phyloP scores from a whole-genome alignment of 1,284 basidiomycete species.

The Ganoderma lucidum region DNA sequence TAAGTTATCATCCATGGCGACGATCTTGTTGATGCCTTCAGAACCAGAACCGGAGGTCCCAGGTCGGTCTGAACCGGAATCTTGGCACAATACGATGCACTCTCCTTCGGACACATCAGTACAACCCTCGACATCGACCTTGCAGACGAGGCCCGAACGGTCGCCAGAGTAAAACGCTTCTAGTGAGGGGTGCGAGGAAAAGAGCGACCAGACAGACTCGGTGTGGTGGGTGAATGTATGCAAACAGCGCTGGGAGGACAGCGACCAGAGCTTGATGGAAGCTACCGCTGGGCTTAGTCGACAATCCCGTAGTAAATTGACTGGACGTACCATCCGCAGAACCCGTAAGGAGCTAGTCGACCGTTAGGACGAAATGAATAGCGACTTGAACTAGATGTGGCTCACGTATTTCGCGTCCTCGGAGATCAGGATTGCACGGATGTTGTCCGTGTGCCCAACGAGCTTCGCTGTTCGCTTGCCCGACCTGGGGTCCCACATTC shows the following conservation, averaged over 20 bases:
- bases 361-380: not conserved
- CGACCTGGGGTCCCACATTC: slow-evolving; percentile 93
- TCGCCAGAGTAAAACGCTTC: slow-evolving; percentile 98
- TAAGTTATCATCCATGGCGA: slow-evolving; percentile 84
- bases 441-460: slow-evolving; percentile 97
- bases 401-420: slow-evolving; percentile 91
- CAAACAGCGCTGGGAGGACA: slow-evolving; percentile 87
- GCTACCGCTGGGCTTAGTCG: slow-evolving; percentile 47
- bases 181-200: slow-evolving; percentile 87
- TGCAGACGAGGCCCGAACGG: slow-evolving; percentile 88
- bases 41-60: slow-evolving; percentile 43
- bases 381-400: slow-evolving; percentile 22
- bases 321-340: slow-evolving; percentile 79
- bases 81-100: slow-evolving; percentile 86
- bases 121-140: slow-evolving; percentile 88
- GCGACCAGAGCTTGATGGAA: slow-evolving; percentile 93
- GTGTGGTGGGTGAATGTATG: slow-evolving; percentile 98
- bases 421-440: slow-evolving; percentile 87
- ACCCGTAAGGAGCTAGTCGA: slow-evolving; percentile 81
- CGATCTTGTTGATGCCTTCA: slow-evolving; percentile 87
- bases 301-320: not conserved
- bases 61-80: slow-evolving; percentile 45
- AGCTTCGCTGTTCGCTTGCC: slow-evolving; percentile 78
- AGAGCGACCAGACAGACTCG: slow-evolving; percentile 95
- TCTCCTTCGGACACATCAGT: slow-evolving; percentile 88